phyloP scores from a whole-genome alignment of 768 basidiomycete genomes.

The Amanita molliuscula region DNA sequence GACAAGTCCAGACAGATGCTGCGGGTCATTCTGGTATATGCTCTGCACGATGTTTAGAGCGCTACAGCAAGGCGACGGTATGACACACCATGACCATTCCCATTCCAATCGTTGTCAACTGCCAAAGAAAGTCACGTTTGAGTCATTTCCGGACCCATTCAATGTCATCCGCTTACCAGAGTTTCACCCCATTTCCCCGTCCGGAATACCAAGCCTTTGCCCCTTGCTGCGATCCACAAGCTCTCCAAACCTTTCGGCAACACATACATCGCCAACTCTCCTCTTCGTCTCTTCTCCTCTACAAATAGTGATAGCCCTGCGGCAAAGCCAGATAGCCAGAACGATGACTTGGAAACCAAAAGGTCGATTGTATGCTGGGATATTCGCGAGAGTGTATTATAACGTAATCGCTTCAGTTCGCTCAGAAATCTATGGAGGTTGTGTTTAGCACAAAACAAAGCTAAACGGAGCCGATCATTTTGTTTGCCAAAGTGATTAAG shows the following conservation, averaged over 20 bases:
- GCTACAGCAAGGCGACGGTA: neutral
- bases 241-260: slow-evolving; percentile 87
- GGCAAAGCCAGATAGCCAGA: slow-evolving; percentile 64
- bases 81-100: slow-evolving; percentile 78
- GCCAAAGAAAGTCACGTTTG: slow-evolving; percentile 1
- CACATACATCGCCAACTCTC: slow-evolving; percentile 87
- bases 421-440: slow-evolving; percentile 41
- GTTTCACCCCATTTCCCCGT: slow-evolving; percentile 64
- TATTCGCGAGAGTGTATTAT: slow-evolving; percentile 25
- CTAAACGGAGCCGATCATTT: slow-evolving; percentile 19
- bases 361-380: slow-evolving; percentile 41
- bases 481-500: neutral
- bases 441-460: slow-evolving; percentile 58
- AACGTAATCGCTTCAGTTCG: slow-evolving; percentile 12
- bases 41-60: slow-evolving; percentile 30
- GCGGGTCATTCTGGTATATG: slow-evolving; percentile 77
- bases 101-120: slow-evolving; percentile 71
- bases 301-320: slow-evolving; percentile 74
- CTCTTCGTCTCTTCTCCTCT: slow-evolving; percentile 81
- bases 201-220: slow-evolving; percentile 63
- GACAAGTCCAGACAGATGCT: slow-evolving; percentile 75
- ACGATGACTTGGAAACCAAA: slow-evolving; percentile 59
- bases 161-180: slow-evolving; percentile 31
- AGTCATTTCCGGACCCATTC: slow-evolving; percentile 3
- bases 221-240: slow-evolving; percentile 73